Conservation (phyloP, 805 yeast species). For the Nakazawaea ernobii region DNA sequence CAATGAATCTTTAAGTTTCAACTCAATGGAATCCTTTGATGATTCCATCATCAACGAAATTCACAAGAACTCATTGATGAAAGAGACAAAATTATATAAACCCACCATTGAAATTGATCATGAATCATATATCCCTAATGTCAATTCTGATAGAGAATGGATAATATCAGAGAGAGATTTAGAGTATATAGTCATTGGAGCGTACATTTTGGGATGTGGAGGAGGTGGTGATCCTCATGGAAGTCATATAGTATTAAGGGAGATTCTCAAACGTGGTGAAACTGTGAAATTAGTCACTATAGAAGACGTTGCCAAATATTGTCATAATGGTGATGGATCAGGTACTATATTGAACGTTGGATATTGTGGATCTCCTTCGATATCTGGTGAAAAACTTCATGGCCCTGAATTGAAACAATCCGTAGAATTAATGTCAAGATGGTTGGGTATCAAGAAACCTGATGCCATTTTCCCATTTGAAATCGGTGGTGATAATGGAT, state of each 20-base stretch:
- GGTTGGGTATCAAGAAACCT: slow-evolving; percentile 20
- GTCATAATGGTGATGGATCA: slow-evolving; percentile 14
- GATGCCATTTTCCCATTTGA: slow-evolving; percentile 33
- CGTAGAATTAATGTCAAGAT: slow-evolving; percentile 22
- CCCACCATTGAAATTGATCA: slow-evolving; percentile 17
- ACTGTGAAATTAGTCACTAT: slow-evolving; percentile 27
- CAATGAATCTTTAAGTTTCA: not conserved
- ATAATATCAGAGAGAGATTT: slow-evolving; percentile 31
- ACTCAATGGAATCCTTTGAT: not conserved
- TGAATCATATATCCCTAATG: slow-evolving; percentile 24
- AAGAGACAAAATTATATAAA: slow-evolving; percentile 17
- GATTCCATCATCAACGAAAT: not conserved
- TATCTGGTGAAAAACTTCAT: slow-evolving; percentile 33
- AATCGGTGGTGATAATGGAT: slow-evolving; percentile 41
- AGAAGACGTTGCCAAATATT: slow-evolving; percentile 20
- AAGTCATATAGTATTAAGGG: slow-evolving; percentile 26
- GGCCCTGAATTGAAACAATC: slow-evolving; percentile 32
- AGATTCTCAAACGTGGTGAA: slow-evolving; percentile 28
- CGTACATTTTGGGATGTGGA: slow-evolving; percentile 41
- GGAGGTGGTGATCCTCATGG: slow-evolving; percentile 44
- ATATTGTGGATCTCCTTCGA: slow-evolving; percentile 39
- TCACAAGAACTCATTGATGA: slow-evolving; percentile 9
- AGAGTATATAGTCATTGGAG: slow-evolving; percentile 37
- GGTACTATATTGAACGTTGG: slow-evolving; percentile 31
- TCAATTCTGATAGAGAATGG: slow-evolving; percentile 29